These are phyloP conservation scores for Chaetomium globosum DNA, from an alignment of 2,329 filamentous ascomycete genomes.

Conservation along the genomic window DNA sequence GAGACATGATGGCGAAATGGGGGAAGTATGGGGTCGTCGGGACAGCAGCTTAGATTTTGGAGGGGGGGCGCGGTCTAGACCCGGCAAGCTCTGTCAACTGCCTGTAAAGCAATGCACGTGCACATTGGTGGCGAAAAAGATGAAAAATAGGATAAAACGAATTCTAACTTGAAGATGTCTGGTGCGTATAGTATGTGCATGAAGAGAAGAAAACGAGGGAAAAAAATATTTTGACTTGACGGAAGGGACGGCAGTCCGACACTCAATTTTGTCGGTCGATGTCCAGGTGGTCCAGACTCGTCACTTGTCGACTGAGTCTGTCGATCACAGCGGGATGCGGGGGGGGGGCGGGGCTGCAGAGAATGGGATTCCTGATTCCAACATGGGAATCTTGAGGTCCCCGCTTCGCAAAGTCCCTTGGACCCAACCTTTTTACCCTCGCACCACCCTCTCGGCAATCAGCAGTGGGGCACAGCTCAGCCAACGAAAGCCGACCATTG, in stretches of 20 bases:
- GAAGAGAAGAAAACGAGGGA: background rate
- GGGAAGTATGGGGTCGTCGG: background rate
- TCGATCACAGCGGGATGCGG: conserved; percentile 26
- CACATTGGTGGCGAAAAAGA: background rate
- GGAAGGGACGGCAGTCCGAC: conserved; percentile 12
- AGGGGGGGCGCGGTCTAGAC: background rate
- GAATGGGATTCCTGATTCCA: conserved; percentile 32
- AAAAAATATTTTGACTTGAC: background rate
- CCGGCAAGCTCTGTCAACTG: background rate
- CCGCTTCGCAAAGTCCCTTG: conserved; percentile 7
- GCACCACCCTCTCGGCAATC: conserved; percentile 4
- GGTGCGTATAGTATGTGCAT: background rate
- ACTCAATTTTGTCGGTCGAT: background rate
- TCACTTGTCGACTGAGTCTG: conserved; percentile 13
- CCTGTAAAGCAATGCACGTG: background rate
- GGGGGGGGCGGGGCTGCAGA: conserved; percentile 19
- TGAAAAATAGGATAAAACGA: background rate
- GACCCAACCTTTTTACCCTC: background rate
- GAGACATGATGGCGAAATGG: conserved; percentile 31
- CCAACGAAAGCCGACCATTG: background rate
- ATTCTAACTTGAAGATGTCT: background rate
- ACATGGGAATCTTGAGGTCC: conserved; percentile 34
- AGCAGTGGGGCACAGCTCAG: background rate
- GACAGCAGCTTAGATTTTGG: background rate
- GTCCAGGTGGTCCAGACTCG: conserved; percentile 9